These are phyloP conservation scores for Spongospora subterranea DNA, from an alignment of 208 protist genomes.

Conservation along the genomic window DNA sequence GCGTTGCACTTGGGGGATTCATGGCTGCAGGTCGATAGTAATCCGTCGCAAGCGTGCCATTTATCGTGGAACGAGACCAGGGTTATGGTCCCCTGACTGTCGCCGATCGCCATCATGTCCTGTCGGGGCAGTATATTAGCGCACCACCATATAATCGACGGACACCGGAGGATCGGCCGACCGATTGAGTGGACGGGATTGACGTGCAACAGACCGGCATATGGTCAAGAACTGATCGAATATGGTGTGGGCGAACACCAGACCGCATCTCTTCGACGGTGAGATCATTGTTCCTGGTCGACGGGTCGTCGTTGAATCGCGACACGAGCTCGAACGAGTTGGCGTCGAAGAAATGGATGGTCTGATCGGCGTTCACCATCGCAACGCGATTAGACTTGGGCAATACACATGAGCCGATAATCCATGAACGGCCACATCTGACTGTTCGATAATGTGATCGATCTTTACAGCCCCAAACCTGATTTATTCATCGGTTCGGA, in stretches of 20 bases:
- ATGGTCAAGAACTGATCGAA: background rate
- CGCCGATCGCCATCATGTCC: conserved; percentile 42
- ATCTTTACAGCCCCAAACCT: conserved; percentile 39
- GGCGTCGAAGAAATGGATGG: conserved; percentile 57
- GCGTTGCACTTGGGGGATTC: background rate
- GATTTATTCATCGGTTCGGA: no score
- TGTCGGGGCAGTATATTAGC: no score
- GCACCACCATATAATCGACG: no score
- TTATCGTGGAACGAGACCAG: background rate
- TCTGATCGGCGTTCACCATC: background rate
- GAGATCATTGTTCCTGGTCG: background rate
- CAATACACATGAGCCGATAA: conserved; percentile 13
- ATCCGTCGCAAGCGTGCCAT: conserved; percentile 47
- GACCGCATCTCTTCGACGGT: background rate
- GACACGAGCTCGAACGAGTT: conserved; percentile 19
- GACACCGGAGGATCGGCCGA: no score
- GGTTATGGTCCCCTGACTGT: background rate
- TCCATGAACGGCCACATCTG: background rate
- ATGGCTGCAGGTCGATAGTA: background rate
- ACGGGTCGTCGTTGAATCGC: conserved; percentile 49
- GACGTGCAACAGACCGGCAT: background rate
- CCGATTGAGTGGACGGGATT: background rate
- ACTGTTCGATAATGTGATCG: background rate
- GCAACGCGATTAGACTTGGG: conserved; percentile 21
- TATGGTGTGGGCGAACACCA: background rate